Percentiles rank a stretch among this genome's conserved stretches.
phyloP scores from a whole-genome alignment of 495 filamentous ascomycete species.

The Trypethelium eluteriae region DNA sequence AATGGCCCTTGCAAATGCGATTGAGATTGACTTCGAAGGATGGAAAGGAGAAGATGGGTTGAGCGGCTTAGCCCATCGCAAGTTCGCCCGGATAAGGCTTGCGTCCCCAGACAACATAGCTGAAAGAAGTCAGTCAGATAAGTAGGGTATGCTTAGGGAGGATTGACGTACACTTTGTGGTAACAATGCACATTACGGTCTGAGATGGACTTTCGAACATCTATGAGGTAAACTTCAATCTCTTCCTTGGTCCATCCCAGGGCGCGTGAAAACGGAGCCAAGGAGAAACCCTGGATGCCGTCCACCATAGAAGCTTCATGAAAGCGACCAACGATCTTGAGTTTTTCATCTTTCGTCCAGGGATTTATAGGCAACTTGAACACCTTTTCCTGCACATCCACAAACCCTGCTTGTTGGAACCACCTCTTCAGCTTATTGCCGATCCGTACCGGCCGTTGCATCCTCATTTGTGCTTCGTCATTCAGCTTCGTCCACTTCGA shows the following conservation, averaged over 20 bases:
- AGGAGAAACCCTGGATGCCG: slow-evolving; percentile 41
- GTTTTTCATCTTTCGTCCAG: slow-evolving; percentile 35
- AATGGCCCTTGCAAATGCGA: neutral
- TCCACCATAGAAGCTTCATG: slow-evolving; percentile 39
- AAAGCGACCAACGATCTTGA: slow-evolving; percentile 35
- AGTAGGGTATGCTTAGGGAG: neutral
- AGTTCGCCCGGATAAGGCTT: slow-evolving; percentile 23
- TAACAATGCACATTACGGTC: slow-evolving; percentile 39
- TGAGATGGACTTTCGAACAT: slow-evolving; percentile 37
- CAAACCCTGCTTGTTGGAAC: slow-evolving; percentile 36
- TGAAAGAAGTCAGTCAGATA: slow-evolving; percentile 5
- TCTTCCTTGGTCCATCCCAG: slow-evolving; percentile 42
- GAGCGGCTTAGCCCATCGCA: neutral
- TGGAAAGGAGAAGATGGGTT: neutral
- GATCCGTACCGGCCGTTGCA: slow-evolving; percentile 30
- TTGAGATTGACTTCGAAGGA: neutral
- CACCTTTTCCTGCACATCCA: slow-evolving; percentile 37
- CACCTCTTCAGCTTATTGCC: slow-evolving; percentile 36
- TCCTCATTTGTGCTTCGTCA: slow-evolving; percentile 32
- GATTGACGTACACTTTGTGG: slow-evolving; percentile 35
- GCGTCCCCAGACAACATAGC: slow-evolving; percentile 34
- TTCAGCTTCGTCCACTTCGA: slow-evolving; percentile 29
- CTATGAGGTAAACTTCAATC: slow-evolving; percentile 38
- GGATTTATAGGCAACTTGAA: slow-evolving; percentile 37
- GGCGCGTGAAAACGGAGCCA: slow-evolving; percentile 37